Conservation (phyloP, 768 basidiomycete species). For the Phylloporus sp. region DNA sequence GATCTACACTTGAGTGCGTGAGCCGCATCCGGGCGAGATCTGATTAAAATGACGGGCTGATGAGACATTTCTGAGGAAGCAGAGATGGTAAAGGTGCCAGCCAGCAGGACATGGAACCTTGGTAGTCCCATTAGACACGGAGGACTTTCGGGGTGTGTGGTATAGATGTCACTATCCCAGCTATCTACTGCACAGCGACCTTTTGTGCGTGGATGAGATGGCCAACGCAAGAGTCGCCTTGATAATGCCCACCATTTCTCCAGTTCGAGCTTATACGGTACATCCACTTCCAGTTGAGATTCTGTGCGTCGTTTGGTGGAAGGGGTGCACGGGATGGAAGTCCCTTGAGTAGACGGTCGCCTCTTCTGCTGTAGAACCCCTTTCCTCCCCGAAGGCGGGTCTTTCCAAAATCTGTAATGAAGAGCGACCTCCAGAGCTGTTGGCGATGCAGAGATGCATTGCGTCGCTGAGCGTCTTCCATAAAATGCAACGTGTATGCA, state of each 20-base stretch:
- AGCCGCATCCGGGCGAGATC: slow-evolving; percentile 20
- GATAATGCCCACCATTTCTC: slow-evolving; percentile 56
- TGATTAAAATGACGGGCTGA: slow-evolving; percentile 20
- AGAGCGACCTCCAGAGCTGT: slow-evolving; percentile 67
- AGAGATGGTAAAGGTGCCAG: slow-evolving; percentile 56
- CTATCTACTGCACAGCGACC: slow-evolving; percentile 59
- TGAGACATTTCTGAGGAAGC: slow-evolving; percentile 41
- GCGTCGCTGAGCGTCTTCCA: slow-evolving; percentile 9
- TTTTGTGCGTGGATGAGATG: slow-evolving; percentile 32
- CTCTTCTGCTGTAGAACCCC: slow-evolving; percentile 53
- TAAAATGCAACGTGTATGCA: slow-evolving; percentile 6
- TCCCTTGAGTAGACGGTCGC: slow-evolving; percentile 56
- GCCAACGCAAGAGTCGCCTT: slow-evolving; percentile 11
- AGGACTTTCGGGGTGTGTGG: slow-evolving; percentile 1
- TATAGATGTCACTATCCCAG: slow-evolving; percentile 15
- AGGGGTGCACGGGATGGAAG: slow-evolving; percentile 49
- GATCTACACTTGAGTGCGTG: slow-evolving; percentile 46
- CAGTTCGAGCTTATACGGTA: slow-evolving; percentile 82
- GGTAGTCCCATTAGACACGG: background rate
- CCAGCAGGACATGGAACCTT: slow-evolving; percentile 48
- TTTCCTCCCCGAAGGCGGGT: slow-evolving; percentile 62
- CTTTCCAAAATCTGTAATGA: slow-evolving; percentile 62
- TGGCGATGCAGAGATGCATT: slow-evolving; percentile 1
- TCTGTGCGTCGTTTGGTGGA: slow-evolving; percentile 26
- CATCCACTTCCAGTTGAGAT: slow-evolving; percentile 79